Percentiles rank a stretch among this genome's conserved stretches.
phyloP scores from a whole-genome alignment of 2,329 filamentous ascomycete genomes.

The Rugonectria rugulosa region DNA sequence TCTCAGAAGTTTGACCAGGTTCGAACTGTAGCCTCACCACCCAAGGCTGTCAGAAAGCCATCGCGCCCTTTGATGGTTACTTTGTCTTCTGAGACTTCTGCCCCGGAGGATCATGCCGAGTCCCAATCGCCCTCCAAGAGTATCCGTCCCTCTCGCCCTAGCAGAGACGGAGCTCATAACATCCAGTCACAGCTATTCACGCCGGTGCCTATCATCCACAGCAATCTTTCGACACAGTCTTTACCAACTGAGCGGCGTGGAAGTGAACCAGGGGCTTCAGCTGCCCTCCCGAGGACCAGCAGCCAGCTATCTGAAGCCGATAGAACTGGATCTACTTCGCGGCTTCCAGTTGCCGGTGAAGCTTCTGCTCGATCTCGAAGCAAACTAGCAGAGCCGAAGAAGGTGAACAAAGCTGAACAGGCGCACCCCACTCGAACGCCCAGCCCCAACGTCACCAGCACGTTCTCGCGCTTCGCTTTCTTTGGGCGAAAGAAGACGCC shows the following conservation, averaged over 20 bases:
- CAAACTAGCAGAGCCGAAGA: constrained; percentile 31
- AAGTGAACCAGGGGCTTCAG: constrained; percentile 48
- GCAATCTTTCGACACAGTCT: constrained; percentile 62
- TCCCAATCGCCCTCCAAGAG: constrained; percentile 42
- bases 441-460: constrained; percentile 62
- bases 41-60: constrained; percentile 46
- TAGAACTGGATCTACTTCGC: constrained; percentile 43
- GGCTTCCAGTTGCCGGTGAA: constrained; percentile 37
- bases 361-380: constrained; percentile 16
- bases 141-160: constrained; percentile 66
- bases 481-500: constrained; percentile 77
- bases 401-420: constrained; percentile 27
- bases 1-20: constrained; percentile 61
- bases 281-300: constrained; percentile 44
- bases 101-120: constrained; percentile 32
- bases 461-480: constrained; percentile 76
- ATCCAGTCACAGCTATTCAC: constrained; percentile 64
- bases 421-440: constrained; percentile 50
- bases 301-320: constrained; percentile 41
- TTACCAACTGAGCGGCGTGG: constrained; percentile 55
- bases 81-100: constrained; percentile 44
- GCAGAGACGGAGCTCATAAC: constrained; percentile 71
- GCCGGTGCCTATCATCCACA: constrained; percentile 66
- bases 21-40: constrained; percentile 48
- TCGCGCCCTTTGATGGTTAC: constrained; percentile 41